These are phyloP conservation scores for Prototheca cutis DNA, from an alignment of 163 green algal genomes.

Conservation along the genomic window DNA sequence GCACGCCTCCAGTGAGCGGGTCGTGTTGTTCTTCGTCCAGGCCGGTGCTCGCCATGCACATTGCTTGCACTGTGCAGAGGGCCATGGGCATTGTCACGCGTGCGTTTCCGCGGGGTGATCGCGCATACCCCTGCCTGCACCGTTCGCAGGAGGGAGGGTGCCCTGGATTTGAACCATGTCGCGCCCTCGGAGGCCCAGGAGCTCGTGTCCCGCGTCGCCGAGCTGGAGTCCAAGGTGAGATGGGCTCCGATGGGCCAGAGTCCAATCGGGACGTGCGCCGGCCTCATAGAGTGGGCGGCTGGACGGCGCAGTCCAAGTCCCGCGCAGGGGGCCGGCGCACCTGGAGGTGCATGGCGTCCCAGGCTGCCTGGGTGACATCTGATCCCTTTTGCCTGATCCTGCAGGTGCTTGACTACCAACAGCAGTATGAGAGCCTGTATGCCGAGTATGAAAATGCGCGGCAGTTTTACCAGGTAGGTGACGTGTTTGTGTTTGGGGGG, in stretches of 20 bases:
- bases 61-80: neutral
- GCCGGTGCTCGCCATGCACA: too few species aligned
- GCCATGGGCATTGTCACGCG: neutral
- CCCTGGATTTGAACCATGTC: slow-evolving; percentile 21
- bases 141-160: slow-evolving; percentile 22
- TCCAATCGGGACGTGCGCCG: too few species aligned
- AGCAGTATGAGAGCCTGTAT: slow-evolving; percentile 16
- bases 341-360: neutral
- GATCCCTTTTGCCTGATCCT: neutral
- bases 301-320: neutral
- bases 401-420: slow-evolving; percentile 21
- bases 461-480: slow-evolving; percentile 14
- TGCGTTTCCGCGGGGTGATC: neutral
- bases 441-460: slow-evolving; percentile 14
- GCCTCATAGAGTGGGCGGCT: too few species aligned
- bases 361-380: too few species aligned
- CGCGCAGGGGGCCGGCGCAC: too few species aligned
- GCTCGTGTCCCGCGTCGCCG: slow-evolving; percentile 9
- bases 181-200: slow-evolving; percentile 23
- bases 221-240: slow-evolving; percentile 13
- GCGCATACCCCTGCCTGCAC: neutral
- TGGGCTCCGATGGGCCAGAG: too few species aligned
- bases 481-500: neutral
- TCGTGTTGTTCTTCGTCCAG: too few species aligned
- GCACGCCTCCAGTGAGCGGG: slow-evolving; percentile 10